Evolutionary conservation across 768 basidiomycete genomes (phyloP).

Genomic region (Phallus indusiatus): DNA sequence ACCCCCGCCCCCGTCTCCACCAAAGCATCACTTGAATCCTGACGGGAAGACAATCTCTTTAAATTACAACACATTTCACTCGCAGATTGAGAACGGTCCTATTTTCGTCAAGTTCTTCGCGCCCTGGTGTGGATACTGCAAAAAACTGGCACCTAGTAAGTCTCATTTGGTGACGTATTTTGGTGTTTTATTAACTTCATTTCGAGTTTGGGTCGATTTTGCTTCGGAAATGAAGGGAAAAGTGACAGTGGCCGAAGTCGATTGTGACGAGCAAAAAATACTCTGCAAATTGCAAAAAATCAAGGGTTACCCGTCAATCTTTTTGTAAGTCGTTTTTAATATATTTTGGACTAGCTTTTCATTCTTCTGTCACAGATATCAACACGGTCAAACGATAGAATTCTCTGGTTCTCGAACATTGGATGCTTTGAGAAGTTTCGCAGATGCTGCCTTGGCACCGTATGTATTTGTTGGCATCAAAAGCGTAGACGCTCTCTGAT

Average conservation of each 20-base stretch:
- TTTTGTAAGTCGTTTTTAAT: conserved; percentile 43
- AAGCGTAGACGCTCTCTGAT: background rate
- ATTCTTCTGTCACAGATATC: conserved; percentile 20
- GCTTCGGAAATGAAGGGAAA: conserved; percentile 60
- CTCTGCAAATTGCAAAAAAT: conserved; percentile 63
- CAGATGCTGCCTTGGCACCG: conserved; percentile 65
- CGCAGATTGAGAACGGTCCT: conserved; percentile 33
- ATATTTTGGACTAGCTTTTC: background rate
- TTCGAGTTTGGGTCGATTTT: conserved; percentile 56
- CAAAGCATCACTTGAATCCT: conserved; percentile 23
- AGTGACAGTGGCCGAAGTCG: conserved; percentile 74
- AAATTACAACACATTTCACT: conserved; percentile 40
- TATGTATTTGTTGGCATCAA: conserved; percentile 28
- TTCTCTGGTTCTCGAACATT: conserved; percentile 68
- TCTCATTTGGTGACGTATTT: background rate
- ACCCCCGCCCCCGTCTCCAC: conserved; percentile 23
- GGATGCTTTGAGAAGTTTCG: conserved; percentile 62
- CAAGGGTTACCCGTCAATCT: conserved; percentile 75
- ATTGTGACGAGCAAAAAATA: conserved; percentile 69
- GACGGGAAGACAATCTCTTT: conserved; percentile 31
- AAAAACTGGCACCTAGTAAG: conserved; percentile 68
- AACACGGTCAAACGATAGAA: conserved; percentile 52
- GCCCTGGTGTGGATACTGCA: conserved; percentile 86
- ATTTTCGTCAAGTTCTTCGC: conserved; percentile 79
- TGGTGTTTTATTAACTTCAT: background rate